Base-by-base conservation (phyloP, 306 rosid genomes). In the Lagenaria siceraria region DNA sequence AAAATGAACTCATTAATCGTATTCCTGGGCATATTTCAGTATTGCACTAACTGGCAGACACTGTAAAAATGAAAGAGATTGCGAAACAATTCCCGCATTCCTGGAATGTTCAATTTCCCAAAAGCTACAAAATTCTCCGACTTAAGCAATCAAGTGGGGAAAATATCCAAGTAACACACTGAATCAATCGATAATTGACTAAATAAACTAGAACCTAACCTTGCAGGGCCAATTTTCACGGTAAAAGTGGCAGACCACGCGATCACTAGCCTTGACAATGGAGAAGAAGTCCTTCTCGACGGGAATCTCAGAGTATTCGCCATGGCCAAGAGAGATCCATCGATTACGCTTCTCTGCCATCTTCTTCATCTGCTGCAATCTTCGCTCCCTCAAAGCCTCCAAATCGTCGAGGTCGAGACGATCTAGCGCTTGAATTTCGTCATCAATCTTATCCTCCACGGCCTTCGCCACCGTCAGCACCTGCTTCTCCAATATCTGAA, bases 171-270 rank as follows among this genome's bases (percentile, higher is more conserved):
- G 15, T 48, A 48, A 48, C 76, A 25, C 48, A 9, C 46, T 29
- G 2, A 51, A 29, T 18, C 46, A 51, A 73, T 51, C 27, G 10
- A 29, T 1, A 6, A 19, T 12, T 48, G 17, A 24, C n/a, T 2
- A 19, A 46, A 22, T 24, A 22, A 73, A 21, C 13, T 36, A 49
- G 55, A 42, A 19, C 13, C 97, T 90, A 35, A 19, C 13, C 97
- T 95, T 95, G 80, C 97, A 95, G 78, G 99, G 99, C 99, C 99
- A 95, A 65, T 95, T 95, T 0, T 95, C 97, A 76, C 99, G 97
- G 82, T 85, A 95, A 87, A 95, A 95, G 76, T 95, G 97, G 84
- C 99, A 95, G 80, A 95, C 97, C 17, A 95, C 99, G 76, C 97
- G 99, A n/a, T 92, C 99, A 73, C 99, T 92, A 81, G 97, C 97